Base-by-base conservation (phyloP, 2,329 filamentous ascomycete genomes). In the Biscogniauxia mediterranea region DNA sequence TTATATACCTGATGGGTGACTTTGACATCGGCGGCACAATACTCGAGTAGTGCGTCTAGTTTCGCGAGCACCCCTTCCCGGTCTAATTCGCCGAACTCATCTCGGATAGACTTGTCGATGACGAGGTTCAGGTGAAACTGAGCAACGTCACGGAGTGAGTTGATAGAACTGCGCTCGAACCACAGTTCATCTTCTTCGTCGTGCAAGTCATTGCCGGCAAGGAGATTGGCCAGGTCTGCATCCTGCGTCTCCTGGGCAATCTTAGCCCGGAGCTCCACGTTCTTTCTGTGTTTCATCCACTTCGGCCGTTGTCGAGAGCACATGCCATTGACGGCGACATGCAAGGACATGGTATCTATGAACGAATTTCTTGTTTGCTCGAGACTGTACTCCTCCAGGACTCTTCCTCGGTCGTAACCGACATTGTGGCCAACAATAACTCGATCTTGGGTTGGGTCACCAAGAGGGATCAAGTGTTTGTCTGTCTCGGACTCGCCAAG, bases 271-370 rank as follows among this genome's bases (percentile, higher is more conserved):
- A 94, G 71, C 71, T 98, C 94, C 61, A 89, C 85, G 66, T 89
- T 92, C 78, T 99, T 99, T 73, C 92, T 91, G 75, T 97, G 92
- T 75, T 92, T 96, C 89, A 97, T 93, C 95, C 95, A 99, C 0
- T 92, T 97, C 8, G 96, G 95, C 55, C 95, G 86, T 75, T 99
- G 95, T 66, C 91, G 89, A 21, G 95, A 98, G 76, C 95, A 99
- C 95, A 99, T 99, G 64, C 95, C 95, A 73, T 99, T 99, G 23
- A 97, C 94, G 2, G 96, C 96, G 7, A 97, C 94, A 74, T 99
- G 95, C 20, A 99, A 80, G 1, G 94, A 98, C 95, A 99, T 99
- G 28, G 95, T 99, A 74, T 99, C 95, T 56, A 99, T 78, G 73
- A 97, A 99, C 52, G 86, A 89, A 68, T 93, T 98, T 49, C 87